Base-by-base conservation (phyloP, 306 rosid genomes). In the Dalbergia cochinchinensis region DNA sequence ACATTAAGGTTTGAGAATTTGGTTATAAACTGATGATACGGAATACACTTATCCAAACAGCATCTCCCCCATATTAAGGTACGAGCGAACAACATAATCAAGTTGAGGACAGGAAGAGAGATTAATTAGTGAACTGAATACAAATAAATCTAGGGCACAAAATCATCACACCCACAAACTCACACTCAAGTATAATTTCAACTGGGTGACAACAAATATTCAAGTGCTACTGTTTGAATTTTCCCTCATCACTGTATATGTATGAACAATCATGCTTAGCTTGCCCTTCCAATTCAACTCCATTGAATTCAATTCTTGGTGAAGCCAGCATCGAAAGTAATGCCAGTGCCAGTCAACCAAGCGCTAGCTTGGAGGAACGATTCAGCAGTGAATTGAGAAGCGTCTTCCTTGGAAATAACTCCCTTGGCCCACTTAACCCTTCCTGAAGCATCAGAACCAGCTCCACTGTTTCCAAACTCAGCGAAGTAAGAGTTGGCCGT, bases 401-500 rank as follows among this genome's bases (percentile, higher is more conserved):
- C 92, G 5, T 88, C 87, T 0, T 54, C 11, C 83, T 74, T 85
- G n/a, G 47, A 34, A 0, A 88, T 84, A 3, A 74, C 31, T 4
- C 75, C 86, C 15, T 71, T 80, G 67, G 42, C 69, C 90, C 90
- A 89, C 5, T 42, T 88, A 1, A 85, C 81, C 26, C 96, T 86
- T 7, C 47, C 14, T 1, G 33, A 8, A 0, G 78, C 51, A 26
- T 3, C 61, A 1, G 93, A 85, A 1, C 93, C 92, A 0, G 92
- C 86, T 5, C 96, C 90, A 0, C 54, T 74, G 85, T 91, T 89
- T 4, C 20, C 88, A 11, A 72, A 81, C 88, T 91, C 96, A 6
- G 86, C 83, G 9, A 83, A 89, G 74, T 7, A 75, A 10, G 82
- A 71, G 3, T 89, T 86, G 5, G 73, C 61, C 4, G 68, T 78